Conservation (phyloP, 225 moss, liverwort and hornwort genomes). For the Neckera pumila region DNA sequence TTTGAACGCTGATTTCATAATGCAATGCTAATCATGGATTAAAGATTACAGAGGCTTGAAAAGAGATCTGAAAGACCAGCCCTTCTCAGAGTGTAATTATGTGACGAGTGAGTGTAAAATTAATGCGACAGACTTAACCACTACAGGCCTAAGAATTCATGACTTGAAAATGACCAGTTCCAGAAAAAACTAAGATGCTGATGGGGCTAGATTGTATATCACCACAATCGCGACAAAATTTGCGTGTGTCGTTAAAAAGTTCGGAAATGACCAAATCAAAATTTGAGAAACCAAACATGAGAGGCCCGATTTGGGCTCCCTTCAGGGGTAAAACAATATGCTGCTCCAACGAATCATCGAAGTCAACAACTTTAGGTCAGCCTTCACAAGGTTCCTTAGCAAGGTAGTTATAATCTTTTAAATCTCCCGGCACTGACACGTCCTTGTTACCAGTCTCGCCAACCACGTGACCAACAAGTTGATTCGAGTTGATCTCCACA, state of each 20-base stretch:
- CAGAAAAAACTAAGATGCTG: background rate
- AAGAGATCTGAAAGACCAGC: background rate
- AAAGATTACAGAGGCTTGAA: background rate
- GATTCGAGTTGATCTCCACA: background rate
- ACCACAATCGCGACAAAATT: background rate
- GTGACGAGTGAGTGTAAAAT: background rate
- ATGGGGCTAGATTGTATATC: no score
- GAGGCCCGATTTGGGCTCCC: background rate
- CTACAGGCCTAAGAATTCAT: background rate
- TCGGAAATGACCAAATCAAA: background rate
- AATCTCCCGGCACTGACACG: background rate
- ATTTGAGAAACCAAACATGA: background rate
- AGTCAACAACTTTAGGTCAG: background rate
- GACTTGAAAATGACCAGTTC: background rate
- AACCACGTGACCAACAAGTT: background rate
- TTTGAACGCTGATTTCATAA: background rate
- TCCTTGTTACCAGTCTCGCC: background rate
- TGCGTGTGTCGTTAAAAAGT: background rate
- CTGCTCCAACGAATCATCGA: background rate
- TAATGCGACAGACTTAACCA: background rate
- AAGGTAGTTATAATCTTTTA: background rate
- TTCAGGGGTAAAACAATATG: background rate
- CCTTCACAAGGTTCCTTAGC: background rate
- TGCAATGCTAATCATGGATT: background rate
- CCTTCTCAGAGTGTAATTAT: background rate